Evolutionary conservation across 2,329 filamentous ascomycete species (phyloP).

Genomic region (Botrytis cinerea): DNA sequence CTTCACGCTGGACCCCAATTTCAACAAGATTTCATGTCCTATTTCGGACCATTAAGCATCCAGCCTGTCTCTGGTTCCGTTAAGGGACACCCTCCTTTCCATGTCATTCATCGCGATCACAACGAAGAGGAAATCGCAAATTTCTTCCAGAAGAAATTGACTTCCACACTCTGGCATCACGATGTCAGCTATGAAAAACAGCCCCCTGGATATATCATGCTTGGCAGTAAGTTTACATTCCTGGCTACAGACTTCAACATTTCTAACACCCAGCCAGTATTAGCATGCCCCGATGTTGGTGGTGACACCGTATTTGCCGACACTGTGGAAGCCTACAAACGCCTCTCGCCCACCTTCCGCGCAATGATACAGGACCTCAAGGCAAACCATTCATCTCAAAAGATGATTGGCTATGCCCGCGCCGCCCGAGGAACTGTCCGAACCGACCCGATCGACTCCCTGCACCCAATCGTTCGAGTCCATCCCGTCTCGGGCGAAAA

Average conservation of each 20-base stretch:
- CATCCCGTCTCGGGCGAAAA: constrained; percentile 76
- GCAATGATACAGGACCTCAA: constrained; percentile 56
- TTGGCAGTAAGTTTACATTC: constrained; percentile 42
- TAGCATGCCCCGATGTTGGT: constrained; percentile 51
- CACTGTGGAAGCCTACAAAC: constrained; percentile 64
- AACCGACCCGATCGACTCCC: constrained; percentile 61
- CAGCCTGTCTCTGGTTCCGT: constrained; percentile 69
- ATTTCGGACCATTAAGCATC: constrained; percentile 65
- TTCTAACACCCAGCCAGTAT: constrained; percentile 15
- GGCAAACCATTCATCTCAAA: constrained; percentile 63
- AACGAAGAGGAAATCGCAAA: constrained; percentile 56
- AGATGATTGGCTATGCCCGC: constrained; percentile 56
- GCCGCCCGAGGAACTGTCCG: constrained; percentile 62
- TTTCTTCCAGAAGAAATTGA: constrained; percentile 66
- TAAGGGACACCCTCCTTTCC: constrained; percentile 59
- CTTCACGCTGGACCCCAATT: constrained; percentile 60
- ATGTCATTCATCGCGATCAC: constrained; percentile 69
- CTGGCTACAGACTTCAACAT: neutral
- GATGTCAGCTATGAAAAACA: constrained; percentile 71
- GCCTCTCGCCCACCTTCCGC: constrained; percentile 42
- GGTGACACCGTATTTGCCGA: constrained; percentile 74
- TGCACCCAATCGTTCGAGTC: constrained; percentile 67
- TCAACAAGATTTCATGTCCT: constrained; percentile 61
- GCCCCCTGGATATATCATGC: constrained; percentile 68
- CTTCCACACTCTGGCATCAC: constrained; percentile 66